Conservation (phyloP, 75 land plant genomes). For the Azolla pinnata region DNA sequence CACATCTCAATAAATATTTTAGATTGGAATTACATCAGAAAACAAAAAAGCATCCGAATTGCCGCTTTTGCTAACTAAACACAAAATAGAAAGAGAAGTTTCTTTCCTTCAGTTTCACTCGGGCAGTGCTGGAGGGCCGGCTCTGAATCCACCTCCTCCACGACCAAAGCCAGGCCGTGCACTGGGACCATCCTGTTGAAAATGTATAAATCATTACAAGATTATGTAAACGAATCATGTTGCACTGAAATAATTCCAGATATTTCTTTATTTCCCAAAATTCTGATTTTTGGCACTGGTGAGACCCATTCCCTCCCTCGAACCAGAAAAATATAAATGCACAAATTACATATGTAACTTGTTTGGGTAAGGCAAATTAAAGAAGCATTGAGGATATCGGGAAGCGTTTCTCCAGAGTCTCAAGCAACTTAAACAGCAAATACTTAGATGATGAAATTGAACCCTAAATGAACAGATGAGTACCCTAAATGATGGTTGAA, state of each 20-base stretch:
- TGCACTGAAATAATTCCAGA: too few species aligned
- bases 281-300: not conserved
- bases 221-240: too few species aligned
- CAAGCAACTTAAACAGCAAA: not conserved
- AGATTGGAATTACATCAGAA: too few species aligned
- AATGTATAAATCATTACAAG: too few species aligned
- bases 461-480: too few species aligned
- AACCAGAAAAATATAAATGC: not conserved
- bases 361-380: not conserved
- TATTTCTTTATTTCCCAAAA: too few species aligned
- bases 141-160: not conserved
- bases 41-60: too few species aligned
- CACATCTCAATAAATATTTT: too few species aligned
- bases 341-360: not conserved
- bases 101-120: constrained; percentile 31
- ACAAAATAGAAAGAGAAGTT: too few species aligned
- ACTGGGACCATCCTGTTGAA: not conserved
- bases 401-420: not conserved
- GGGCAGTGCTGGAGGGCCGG: not conserved
- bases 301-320: not conserved
- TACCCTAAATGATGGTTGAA: constrained; percentile 83
- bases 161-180: not conserved
- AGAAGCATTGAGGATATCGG: not conserved
- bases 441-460: too few species aligned
- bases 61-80: too few species aligned